These are phyloP conservation scores for Penicillium steckii DNA, from an alignment of 495 filamentous ascomycete species.

Conservation along the genomic window DNA sequence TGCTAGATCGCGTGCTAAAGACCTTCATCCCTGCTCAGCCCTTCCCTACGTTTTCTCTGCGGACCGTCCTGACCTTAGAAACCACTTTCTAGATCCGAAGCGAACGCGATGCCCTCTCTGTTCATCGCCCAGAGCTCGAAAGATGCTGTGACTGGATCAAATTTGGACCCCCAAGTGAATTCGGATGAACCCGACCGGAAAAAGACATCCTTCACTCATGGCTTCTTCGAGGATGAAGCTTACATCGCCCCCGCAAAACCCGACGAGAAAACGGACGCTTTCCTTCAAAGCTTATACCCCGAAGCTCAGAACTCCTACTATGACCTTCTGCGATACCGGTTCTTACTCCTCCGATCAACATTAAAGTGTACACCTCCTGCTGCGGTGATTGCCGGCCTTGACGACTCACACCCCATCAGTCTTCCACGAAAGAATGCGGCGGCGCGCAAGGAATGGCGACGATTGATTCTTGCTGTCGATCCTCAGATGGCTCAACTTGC, in stretches of 20 bases:
- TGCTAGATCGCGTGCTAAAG: conserved; percentile 21
- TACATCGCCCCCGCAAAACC: conserved; percentile 19
- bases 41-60: conserved; percentile 7
- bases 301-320: conserved; percentile 63
- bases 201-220: conserved; percentile 4
- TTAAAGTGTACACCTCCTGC: conserved; percentile 55
- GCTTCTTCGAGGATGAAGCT: conserved; percentile 24
- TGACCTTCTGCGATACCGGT: conserved; percentile 58
- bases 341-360: conserved; percentile 54
- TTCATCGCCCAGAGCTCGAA: conserved; percentile 47
- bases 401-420: conserved; percentile 55
- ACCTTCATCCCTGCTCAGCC: conserved; percentile 28
- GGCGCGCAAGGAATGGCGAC: conserved; percentile 46
- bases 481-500: conserved; percentile 69
- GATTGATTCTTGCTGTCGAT: conserved; percentile 52
- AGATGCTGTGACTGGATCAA: neutral
- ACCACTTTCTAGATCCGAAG: conserved; percentile 63
- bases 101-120: conserved; percentile 64
- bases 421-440: conserved; percentile 45
- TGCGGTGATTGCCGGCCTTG: conserved; percentile 48
- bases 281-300: conserved; percentile 24
- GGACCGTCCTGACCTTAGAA: conserved; percentile 9
- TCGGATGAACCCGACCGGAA: neutral
- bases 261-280: neutral
- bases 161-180: neutral